A percentile compares a stretch with the other conserved stretches of the same genome.
These are phyloP conservation scores for Rhodotorula graminis DNA, from an alignment of 768 basidiomycete species.

Conservation along the genomic window DNA sequence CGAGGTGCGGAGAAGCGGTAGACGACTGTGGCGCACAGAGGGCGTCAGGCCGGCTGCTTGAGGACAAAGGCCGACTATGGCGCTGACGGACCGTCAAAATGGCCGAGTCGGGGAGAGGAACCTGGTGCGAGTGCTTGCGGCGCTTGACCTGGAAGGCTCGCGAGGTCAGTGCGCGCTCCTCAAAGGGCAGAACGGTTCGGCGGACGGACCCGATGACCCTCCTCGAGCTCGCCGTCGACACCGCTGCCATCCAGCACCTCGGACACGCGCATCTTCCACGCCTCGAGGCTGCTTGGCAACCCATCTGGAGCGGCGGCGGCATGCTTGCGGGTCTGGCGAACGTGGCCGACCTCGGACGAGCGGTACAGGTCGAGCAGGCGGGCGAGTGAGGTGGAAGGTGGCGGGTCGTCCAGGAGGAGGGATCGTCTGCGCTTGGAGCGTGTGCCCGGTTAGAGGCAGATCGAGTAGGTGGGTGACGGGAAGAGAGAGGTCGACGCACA, in stretches of 20 bases:
- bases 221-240: not conserved
- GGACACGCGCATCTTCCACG: not conserved
- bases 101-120: not conserved
- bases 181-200: too few relatives aligned
- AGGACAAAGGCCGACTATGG: too few relatives aligned
- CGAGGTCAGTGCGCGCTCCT: too few relatives aligned
- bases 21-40: too few relatives aligned
- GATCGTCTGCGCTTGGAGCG: not conserved
- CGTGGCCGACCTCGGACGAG: slow-evolving; percentile 7
- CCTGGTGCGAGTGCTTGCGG: not conserved
- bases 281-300: not conserved
- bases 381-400: not conserved
- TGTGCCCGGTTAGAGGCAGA: not conserved
- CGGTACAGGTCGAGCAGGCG: slow-evolving; percentile 9
- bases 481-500: not conserved
- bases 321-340: not conserved
- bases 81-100: too few relatives aligned
- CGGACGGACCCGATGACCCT: too few relatives aligned
- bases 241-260: not conserved
- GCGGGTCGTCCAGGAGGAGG: not conserved
- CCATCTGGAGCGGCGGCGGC: not conserved
- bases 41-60: not conserved
- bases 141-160: not conserved
- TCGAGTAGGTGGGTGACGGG: fast-evolving
- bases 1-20: not conserved